A percentile compares a stretch with the other conserved stretches of the same genome.
These are phyloP conservation scores for Fusarium albosuccineum DNA, from an alignment of 2,329 filamentous ascomycete species.

Conservation along the genomic window DNA sequence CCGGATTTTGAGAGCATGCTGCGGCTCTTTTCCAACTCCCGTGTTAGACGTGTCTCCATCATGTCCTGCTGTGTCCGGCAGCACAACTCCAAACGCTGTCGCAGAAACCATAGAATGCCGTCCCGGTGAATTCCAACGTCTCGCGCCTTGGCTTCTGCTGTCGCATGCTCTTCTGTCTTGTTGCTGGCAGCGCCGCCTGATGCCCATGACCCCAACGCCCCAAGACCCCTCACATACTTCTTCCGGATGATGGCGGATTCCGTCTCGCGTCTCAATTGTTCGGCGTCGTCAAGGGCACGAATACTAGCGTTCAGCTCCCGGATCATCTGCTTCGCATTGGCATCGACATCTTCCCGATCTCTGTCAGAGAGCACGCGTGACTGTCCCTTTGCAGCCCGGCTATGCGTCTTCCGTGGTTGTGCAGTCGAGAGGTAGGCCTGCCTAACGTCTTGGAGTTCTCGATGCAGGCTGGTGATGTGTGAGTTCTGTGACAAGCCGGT, in stretches of 20 bases:
- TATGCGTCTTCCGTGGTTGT: slow-evolving; percentile 70
- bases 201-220: slow-evolving; percentile 74
- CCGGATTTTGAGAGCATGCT: slow-evolving; percentile 81
- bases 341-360: slow-evolving; percentile 88
- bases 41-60: slow-evolving; percentile 89
- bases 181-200: slow-evolving; percentile 67
- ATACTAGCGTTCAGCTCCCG: slow-evolving; percentile 88
- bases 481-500: slow-evolving; percentile 71
- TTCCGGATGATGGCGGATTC: slow-evolving; percentile 77
- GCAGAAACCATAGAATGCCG: slow-evolving; percentile 85
- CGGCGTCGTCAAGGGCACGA: slow-evolving; percentile 81
- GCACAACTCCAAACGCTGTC: slow-evolving; percentile 80
- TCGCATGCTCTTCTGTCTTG: slow-evolving; percentile 74
- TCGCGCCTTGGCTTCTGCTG: slow-evolving; percentile 78
- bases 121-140: slow-evolving; percentile 80
- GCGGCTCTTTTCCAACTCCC: slow-evolving; percentile 90
- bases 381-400: slow-evolving; percentile 60
- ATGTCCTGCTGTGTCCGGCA: slow-evolving; percentile 85
- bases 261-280: slow-evolving; percentile 83
- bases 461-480: slow-evolving; percentile 84
- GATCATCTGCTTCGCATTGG: slow-evolving; percentile 86
- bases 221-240: slow-evolving; percentile 75
- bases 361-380: slow-evolving; percentile 77
- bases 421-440: slow-evolving; percentile 91
- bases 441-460: slow-evolving; percentile 84